Conservation (phyloP, 2,329 filamentous ascomycete genomes). For the Exserohilum turcica region DNA sequence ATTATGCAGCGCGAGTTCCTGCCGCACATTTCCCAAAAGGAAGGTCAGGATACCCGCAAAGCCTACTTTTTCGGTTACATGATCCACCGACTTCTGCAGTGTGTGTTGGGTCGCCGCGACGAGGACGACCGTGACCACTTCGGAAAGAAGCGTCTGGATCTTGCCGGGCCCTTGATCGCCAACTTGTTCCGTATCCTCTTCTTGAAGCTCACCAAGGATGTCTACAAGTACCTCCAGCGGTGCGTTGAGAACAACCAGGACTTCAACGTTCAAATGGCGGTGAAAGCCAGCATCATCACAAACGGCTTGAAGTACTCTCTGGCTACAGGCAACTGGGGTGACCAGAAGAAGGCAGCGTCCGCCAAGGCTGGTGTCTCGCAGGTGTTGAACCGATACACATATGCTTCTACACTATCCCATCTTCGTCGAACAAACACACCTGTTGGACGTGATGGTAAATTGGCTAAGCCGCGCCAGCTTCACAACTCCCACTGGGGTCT, state of each 20-base stretch:
- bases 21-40: constrained; percentile 92
- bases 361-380: constrained; percentile 97
- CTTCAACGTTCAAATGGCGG: constrained; percentile 87
- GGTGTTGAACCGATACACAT: constrained; percentile 97
- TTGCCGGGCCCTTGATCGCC: constrained; percentile 92
- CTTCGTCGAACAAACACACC: constrained; percentile 96
- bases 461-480: constrained; percentile 95
- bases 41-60: constrained; percentile 93
- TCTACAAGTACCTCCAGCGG: constrained; percentile 87
- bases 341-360: constrained; percentile 96
- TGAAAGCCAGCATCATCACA: constrained; percentile 89
- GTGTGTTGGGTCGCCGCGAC: constrained; percentile 87
- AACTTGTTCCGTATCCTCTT: constrained; percentile 94
- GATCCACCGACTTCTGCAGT: constrained; percentile 94
- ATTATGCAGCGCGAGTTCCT: constrained; percentile 96
- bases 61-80: constrained; percentile 99
- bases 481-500: constrained; percentile 99
- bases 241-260: constrained; percentile 88
- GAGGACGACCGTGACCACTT: constrained; percentile 98
- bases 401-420: constrained; percentile 94
- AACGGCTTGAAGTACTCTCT: constrained; percentile 96
- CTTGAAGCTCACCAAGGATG: constrained; percentile 86
- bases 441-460: constrained; percentile 95
- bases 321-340: constrained; percentile 98
- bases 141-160: constrained; percentile 95